Base-by-base conservation (phyloP, 2,329 filamentous ascomycete species). In the Alternaria atra region DNA sequence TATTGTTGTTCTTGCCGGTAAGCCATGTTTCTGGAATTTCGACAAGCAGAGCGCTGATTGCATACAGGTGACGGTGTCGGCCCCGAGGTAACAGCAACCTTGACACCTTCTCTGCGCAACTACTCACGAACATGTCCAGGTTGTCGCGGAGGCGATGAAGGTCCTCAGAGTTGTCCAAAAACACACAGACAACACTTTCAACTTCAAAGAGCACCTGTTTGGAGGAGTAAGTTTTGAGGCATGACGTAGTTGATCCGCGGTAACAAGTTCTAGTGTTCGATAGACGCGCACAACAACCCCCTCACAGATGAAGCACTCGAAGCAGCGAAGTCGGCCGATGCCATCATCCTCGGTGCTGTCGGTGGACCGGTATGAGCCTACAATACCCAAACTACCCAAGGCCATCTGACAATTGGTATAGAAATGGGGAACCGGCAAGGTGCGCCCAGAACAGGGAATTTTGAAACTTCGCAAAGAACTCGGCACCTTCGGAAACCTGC, bases 391-490 rank as follows among this genome's bases (percentile, higher is more conserved):
- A 29, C 52, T 10, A 35, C 27, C 7, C 6, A n/a, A 43, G 29
- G 7, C 39, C 8, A 39, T 48, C 64, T 72, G 52, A 72, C 57
- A 53, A 27, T 17, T n/a, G 23, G 59, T 35, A 25, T 56, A 87
- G 85, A 88, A 97, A 92, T 98, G 94, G 93, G 94, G 94, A 63
- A 95, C 93, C 32, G 92, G 92, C 69, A 82, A 89, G 59, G 90
- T 97, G 65, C 92, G 94, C 44, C 94, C 94, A 1, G 94, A 98
- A 80, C 92, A 97, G 82, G 94, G 94, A 63, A 89, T 98, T 73
- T 90, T 98, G 64, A 87, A 85, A 70, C 91, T 98, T 55, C 93
- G 94, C 82, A 97, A 96, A 82, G 92, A 97, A 81, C 91, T 98
- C 86, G 86, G 87, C 75, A 93, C 94, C 58, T 98, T 96, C 82